Evolutionary conservation across 1,139 yeast genomes (phyloP).

Genomic region (Sugiyamaella xylanicola): DNA sequence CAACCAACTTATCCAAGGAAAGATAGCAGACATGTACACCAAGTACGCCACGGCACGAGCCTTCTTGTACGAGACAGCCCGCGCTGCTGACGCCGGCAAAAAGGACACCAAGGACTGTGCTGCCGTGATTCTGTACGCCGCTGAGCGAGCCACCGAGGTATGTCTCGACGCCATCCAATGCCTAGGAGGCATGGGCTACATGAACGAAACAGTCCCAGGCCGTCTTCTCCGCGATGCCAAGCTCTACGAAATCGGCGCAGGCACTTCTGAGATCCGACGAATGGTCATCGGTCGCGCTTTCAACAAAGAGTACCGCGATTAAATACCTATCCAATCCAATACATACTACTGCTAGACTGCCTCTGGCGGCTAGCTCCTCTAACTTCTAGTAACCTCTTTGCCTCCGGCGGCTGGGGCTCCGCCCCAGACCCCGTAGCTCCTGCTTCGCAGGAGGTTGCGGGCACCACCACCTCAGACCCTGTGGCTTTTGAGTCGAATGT

Average conservation of each 20-base stretch:
- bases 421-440: too few relatives aligned
- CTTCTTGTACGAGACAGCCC: constrained; percentile 36
- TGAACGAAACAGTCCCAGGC: constrained; percentile 40
- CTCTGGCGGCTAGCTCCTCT: constrained; percentile 11
- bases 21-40: constrained; percentile 43
- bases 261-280: constrained; percentile 41
- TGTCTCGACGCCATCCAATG: constrained; percentile 42
- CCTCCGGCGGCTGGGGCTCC: background rate
- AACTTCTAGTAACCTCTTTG: too few relatives aligned
- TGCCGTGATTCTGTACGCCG: constrained; percentile 42
- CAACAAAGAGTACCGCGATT: constrained; percentile 35
- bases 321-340: background rate
- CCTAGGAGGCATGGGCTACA: constrained; percentile 43
- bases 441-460: too few relatives aligned
- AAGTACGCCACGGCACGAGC: constrained; percentile 41
- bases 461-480: too few relatives aligned
- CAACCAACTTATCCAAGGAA: constrained; percentile 42
- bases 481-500: too few relatives aligned
- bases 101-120: constrained; percentile 41
- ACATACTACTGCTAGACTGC: background rate
- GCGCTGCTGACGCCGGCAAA: constrained; percentile 36
- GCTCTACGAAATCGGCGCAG: constrained; percentile 42
- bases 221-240: constrained; percentile 41
- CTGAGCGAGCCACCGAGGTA: constrained; percentile 42
- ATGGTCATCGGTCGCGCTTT: constrained; percentile 42